Base-by-base conservation (phyloP, 2,329 filamentous ascomycete species). In the Ophiognomonia clavigignenti-juglandacearum region DNA sequence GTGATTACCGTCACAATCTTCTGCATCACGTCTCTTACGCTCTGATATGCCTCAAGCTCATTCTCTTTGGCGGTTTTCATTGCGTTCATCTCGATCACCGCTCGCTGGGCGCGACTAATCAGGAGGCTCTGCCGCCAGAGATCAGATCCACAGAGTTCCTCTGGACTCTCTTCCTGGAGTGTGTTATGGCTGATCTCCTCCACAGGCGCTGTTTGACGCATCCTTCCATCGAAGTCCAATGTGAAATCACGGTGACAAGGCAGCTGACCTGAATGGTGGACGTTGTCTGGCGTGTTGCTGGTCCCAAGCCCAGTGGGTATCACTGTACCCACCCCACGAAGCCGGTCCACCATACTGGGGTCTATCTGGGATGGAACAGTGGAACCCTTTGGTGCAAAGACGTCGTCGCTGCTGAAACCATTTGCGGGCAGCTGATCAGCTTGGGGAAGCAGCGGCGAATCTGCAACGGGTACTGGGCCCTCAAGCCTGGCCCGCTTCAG, bases 1-100 rank as follows among this genome's bases (percentile, higher is more conserved):
- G n/a, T n/a, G n/a, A n/a, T 50, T 39, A 52, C 50, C 10, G 46
- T 44, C 22, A 50, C 47, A 10, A 47, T 45, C n/a, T 16, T 39
- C 23, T 52, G 50, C 50, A 52, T 52, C 4, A 38, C 43, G 31
- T 43, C 49, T 3, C 11, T 43, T 35, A 52, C 16, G 13, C 29
- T 36, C 9, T 37, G 36, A 11, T 43, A 50, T 14, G 26, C 18
- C 23, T 50, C 43, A 8, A 35, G 20, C 4, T 34, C 20, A 16
- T 40, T 27, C 14, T 44, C 29, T 23, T n/a, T 35, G 13, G 16
- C 34, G 14, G 22, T 16, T 9, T 18, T 24, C 37, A 14, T 20
- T 9, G 22, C 10, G 4, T 45, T 38, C 23, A 40, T 5, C 2
- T 16, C 22, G 9, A 16, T 3, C 5, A 26, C 3, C 10, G 7